Evolutionary conservation across 1,284 basidiomycete species (phyloP).

Genomic region (Apiotrichum veenhuisii): DNA sequence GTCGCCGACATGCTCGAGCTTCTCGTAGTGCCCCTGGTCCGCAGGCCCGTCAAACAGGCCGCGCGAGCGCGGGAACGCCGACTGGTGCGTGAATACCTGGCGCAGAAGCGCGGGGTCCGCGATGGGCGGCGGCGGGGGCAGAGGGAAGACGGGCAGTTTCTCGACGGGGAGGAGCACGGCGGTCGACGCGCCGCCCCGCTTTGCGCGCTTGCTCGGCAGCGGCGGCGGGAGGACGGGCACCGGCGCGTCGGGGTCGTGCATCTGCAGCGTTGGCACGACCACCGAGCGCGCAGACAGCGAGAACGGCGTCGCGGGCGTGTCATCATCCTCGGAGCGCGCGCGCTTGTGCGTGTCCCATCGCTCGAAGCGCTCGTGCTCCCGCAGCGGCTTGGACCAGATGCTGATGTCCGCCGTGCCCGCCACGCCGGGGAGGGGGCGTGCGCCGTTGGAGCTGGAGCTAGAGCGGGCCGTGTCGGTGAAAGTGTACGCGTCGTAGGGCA

Average conservation of each 20-base stretch:
- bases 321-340: neutral
- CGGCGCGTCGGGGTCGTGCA: neutral
- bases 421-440: neutral
- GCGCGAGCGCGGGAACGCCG: conserved; percentile 26
- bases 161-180: conserved; percentile 40
- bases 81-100: conserved; percentile 35
- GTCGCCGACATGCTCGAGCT: conserved; percentile 47
- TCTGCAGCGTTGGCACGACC: neutral
- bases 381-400: neutral
- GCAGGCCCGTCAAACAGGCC: conserved; percentile 36
- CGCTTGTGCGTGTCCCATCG: neutral
- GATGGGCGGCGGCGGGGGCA: conserved; percentile 40
- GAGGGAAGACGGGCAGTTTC: conserved; percentile 37
- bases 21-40: conserved; percentile 36
- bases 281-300: neutral
- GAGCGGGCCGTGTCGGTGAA: too few relatives aligned
- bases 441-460: too few relatives aligned
- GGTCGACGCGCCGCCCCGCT: conserved; percentile 21
- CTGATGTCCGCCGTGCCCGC: neutral
- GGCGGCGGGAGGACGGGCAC: conserved; percentile 28
- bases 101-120: conserved; percentile 25
- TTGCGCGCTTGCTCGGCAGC: conserved; percentile 37
- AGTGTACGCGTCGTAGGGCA: neutral
- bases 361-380: neutral
- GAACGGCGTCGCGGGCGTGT: neutral